Evolutionary conservation across 2,329 filamentous ascomycete genomes (phyloP).

Genomic region (Cladosporium phlei): DNA sequence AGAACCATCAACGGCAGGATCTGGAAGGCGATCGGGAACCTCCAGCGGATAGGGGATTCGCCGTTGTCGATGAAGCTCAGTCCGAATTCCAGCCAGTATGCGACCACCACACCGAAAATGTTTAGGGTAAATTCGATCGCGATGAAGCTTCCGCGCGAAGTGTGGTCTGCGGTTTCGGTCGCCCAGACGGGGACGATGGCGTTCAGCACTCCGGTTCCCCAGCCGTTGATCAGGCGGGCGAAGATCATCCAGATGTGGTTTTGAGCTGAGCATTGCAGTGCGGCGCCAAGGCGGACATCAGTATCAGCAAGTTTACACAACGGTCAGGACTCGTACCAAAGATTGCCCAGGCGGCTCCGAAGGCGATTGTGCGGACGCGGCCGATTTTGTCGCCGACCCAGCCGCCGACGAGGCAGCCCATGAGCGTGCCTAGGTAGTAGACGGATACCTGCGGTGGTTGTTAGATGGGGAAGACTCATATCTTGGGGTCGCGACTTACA

Average conservation of each 20-base stretch:
- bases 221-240: conserved; percentile 30
- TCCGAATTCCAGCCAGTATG: conserved; percentile 14
- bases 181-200: conserved; percentile 68
- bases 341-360: conserved; percentile 45
- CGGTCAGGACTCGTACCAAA: too few relatives aligned
- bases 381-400: conserved; percentile 61
- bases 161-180: conserved; percentile 65
- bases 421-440: conserved; percentile 58
- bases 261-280: conserved; percentile 60
- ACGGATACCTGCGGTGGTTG: conserved; percentile 37
- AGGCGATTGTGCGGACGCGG: conserved; percentile 59
- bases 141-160: conserved; percentile 52
- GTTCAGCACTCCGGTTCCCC: conserved; percentile 63
- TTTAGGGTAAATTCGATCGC: conserved; percentile 70
- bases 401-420: conserved; percentile 60
- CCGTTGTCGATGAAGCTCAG: conserved; percentile 10
- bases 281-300: too few relatives aligned
- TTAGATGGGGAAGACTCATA: not conserved
- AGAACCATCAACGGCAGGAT: conserved; percentile 58
- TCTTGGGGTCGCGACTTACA: conserved; percentile 24
- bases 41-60: conserved; percentile 48
- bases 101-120: conserved; percentile 57
- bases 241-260: conserved; percentile 61
- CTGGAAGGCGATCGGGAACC: conserved; percentile 65
- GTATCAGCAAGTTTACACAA: too few relatives aligned